Evolutionary conservation across 805 yeast species (phyloP), one percentile per base, ranked within the genome.

Genomic region (Tetrapisispora taiwanensis): DNA sequence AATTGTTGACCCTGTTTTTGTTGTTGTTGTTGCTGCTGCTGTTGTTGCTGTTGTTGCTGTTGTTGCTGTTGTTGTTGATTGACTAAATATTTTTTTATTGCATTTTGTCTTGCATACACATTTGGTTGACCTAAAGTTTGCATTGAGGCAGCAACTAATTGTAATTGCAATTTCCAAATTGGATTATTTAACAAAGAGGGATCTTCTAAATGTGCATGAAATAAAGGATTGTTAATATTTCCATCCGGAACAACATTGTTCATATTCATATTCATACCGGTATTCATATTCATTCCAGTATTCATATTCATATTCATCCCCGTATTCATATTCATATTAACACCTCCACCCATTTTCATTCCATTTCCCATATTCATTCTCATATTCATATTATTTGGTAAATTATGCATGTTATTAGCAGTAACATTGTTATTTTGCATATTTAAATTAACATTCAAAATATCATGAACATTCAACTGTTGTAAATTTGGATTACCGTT

Each of bases 71-170:
- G 51, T 26, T 50, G 56, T 37, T 59, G 63, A 41, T 50, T 55
- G 4, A 55, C 53, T 28, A 62, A 35, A 36, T 59, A 60, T 46
- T 60, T 59, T 43, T 63, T 60, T 61, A 63, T 61, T 1, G 66
- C 67, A 48, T 61, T 62, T 50, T 63, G 66, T 37, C 66, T 56
- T 3, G 68, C 68, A 48, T 63, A 63, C 8, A 60, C 59, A 42
- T 63, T 63, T 10, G 67, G 62, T 45, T 57, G 66, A 5, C 67
- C 67, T 37, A 62, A 35, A 13, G 64, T 55, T 19, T 60, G 65
- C 48, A 59, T 51, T 7, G 67, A 62, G 1, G 58, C 51, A 10
- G 59, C 50, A 1, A 65, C 63, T 35, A 63, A 47, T 43, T 60
- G 63, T 43, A 63, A 46, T 48, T 63, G 68, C 18, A 63, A 44